A percentile compares a stretch with the other conserved stretches of the same genome.
These are phyloP conservation scores for Pinus albicaulis DNA, from an alignment of 75 land plant genomes.

Conservation along the genomic window DNA sequence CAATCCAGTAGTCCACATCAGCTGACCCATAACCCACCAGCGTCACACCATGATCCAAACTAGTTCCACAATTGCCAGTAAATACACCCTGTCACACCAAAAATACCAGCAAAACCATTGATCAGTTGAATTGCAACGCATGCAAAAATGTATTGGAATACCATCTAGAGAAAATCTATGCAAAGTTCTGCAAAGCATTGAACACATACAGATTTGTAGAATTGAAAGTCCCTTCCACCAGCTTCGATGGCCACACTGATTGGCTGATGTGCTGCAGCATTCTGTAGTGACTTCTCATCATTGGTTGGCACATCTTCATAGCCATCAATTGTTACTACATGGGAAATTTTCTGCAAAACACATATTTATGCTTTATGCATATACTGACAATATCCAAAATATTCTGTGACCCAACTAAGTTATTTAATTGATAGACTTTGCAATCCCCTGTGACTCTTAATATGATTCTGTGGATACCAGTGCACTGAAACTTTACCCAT, in stretches of 20 bases:
- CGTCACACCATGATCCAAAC: constrained; percentile 75
- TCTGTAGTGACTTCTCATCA: constrained; percentile 39
- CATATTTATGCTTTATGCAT: background rate
- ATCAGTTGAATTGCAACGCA: background rate
- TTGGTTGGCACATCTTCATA: constrained; percentile 48
- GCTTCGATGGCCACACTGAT: constrained; percentile 80
- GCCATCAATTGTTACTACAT: constrained; percentile 50
- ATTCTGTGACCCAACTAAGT: background rate
- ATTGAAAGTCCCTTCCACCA: constrained; percentile 53
- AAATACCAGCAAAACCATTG: background rate
- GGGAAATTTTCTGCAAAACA: constrained; percentile 26
- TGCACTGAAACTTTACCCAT: no score
- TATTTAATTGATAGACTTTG: background rate
- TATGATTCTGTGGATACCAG: background rate
- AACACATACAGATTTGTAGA: constrained; percentile 41
- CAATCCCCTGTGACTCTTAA: background rate
- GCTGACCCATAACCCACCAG: constrained; percentile 74
- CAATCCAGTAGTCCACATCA: constrained; percentile 69
- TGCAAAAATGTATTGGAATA: background rate
- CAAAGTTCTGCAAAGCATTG: background rate
- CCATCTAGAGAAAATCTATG: background rate
- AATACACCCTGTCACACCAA: constrained; percentile 54
- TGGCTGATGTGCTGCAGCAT: constrained; percentile 66
- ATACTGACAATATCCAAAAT: background rate
- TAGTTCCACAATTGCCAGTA: constrained; percentile 63